These are phyloP conservation scores for Talinum fruticosum DNA, from an alignment of 148 eudicot species.

Conservation along the genomic window DNA sequence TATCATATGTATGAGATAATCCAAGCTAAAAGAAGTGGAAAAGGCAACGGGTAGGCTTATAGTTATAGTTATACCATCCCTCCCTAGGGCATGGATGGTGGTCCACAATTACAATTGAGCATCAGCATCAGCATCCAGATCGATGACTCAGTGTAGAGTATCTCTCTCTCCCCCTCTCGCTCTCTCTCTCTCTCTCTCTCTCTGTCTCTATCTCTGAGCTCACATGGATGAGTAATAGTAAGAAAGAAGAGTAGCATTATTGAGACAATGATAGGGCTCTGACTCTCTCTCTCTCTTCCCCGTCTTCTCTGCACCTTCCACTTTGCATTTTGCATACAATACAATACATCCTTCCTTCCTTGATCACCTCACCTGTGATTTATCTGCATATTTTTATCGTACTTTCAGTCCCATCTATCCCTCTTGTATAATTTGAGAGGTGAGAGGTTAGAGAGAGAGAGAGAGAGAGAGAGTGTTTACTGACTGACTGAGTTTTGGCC, in stretches of 20 bases:
- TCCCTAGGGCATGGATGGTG: not conserved
- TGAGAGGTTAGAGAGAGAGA: too few species aligned
- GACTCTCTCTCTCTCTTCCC: not conserved
- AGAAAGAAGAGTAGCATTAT: not conserved
- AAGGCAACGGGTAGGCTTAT: too few species aligned
- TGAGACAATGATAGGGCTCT: conserved; percentile 13
- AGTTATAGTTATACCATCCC: too few species aligned
- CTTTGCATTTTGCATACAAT: not conserved
- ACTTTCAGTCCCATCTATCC: not conserved
- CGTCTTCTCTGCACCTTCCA: not conserved
- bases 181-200: not conserved
- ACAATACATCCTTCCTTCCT: too few species aligned
- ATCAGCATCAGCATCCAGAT: not conserved
- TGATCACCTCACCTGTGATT: too few species aligned
- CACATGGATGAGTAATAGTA: not conserved
- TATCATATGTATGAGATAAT: too few species aligned
- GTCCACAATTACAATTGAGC: not conserved
- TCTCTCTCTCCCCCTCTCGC: not conserved
- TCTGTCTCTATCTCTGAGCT: not conserved
- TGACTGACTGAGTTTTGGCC: not conserved
- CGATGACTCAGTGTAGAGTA: not conserved
- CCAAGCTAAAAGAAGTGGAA: too few species aligned
- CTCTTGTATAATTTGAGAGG: too few species aligned
- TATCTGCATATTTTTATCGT: not conserved
- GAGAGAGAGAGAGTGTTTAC: not conserved